Base-by-base conservation (phyloP, 805 yeast species). In the Millerozyma miso region DNA sequence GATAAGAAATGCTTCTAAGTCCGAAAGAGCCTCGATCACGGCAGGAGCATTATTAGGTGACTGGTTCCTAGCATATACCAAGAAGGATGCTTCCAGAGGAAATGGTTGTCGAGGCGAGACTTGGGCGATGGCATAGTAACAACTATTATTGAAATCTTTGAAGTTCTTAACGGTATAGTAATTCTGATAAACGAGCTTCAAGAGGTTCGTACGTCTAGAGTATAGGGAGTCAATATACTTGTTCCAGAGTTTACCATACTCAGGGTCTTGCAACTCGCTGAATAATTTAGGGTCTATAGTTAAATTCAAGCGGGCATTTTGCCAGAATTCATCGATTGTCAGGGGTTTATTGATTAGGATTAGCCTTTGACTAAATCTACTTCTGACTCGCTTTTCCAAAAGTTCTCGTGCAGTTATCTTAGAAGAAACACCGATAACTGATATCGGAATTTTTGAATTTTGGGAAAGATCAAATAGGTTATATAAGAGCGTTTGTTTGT, bases 401-500 rank as follows among this genome's bases (percentile, higher is more conserved):
- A 80, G 71, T 52, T 91, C 97, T 39, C 90, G 71, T 0, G 88
- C 75, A 4, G 86, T 87, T 38, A 88, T 69, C 41, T 83, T 81
- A 1, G 90, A 75, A 0, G 95, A 82, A 10, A 84, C 63, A 1
- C 98, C 97, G 37, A 93, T 61, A 4, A 91, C 86, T 40, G 93
- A 77, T 4, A 90, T 80, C 1, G 97, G 95, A 1, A 78, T 72
- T 2, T 77, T 71, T 15, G 80, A 73, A 43, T 66, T 74, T 56
- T 88, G 96, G 1, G 96, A 81, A 53, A 90, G 71, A 54, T 93
- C 98, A 58, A 93, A 86, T 35, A 93, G 65, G 53, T 90, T 91
- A 59, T 93, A 93, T 4, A 93, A 64, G 39, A 93, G 67, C 0
- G 96, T 85, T 60, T 93, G 99, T 49, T 87, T 82, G 12, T 76